Percentiles rank a stretch among this genome's conserved stretches.
phyloP scores from a whole-genome alignment of 306 rosid genomes.

The Vigna reflexopilosa region DNA sequence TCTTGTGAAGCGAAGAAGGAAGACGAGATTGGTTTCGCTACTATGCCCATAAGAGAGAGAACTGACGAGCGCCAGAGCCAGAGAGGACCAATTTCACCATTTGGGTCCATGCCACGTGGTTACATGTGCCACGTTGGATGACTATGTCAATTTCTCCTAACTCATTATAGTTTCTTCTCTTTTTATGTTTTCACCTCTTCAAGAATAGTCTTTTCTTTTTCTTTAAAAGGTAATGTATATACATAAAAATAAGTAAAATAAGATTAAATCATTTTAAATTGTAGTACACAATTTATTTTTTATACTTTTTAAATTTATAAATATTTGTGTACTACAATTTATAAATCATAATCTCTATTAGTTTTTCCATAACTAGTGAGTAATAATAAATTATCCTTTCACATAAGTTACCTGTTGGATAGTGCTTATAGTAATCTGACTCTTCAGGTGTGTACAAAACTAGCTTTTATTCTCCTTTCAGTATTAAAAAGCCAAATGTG shows the following conservation, averaged over 20 bases:
- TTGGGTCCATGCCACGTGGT: constrained; percentile 55
- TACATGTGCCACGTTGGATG: constrained; percentile 47
- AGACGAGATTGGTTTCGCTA: constrained; percentile 43
- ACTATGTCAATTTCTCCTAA: constrained; percentile 33
- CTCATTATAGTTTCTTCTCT: neutral
- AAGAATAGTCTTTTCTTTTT: too few relatives aligned
- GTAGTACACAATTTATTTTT: too few relatives aligned
- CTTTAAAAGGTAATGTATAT: too few relatives aligned
- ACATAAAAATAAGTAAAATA: too few relatives aligned
- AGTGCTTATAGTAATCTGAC: neutral
- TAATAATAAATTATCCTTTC: neutral
- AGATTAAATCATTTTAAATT: too few relatives aligned
- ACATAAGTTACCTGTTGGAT: neutral
- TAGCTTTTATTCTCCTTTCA: neutral
- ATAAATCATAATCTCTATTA: too few relatives aligned
- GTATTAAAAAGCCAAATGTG: neutral
- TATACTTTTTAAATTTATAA: too few relatives aligned
- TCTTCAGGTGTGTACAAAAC: neutral
- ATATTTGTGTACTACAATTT: too few relatives aligned
- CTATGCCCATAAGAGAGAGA: constrained; percentile 42
- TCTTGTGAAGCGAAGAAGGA: constrained; percentile 52
- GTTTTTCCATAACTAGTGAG: neutral
- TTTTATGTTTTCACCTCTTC: too few relatives aligned
- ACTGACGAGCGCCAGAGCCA: constrained; percentile 16
- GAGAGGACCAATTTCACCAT: constrained; percentile 29